These are phyloP conservation scores for Xanthoconium stramineum DNA, from an alignment of 768 basidiomycete genomes.

Conservation along the genomic window DNA sequence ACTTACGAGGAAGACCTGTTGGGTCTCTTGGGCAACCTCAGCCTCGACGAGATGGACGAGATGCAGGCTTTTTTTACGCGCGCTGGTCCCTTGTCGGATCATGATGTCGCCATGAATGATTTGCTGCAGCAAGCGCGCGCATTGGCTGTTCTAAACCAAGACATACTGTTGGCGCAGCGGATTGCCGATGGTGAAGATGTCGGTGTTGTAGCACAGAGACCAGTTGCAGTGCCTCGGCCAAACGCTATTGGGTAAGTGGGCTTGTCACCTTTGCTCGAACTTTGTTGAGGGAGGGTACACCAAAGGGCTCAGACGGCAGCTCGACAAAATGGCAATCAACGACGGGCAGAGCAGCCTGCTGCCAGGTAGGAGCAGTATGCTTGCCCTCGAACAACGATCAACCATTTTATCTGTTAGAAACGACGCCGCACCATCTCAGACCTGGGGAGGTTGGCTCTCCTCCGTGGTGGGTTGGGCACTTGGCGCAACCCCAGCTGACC, in stretches of 20 bases:
- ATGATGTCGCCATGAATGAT: conserved; percentile 24
- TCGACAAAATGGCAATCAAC: background rate
- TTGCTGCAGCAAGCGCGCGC: conserved; percentile 23
- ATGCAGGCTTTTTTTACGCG: conserved; percentile 8
- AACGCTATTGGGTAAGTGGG: background rate
- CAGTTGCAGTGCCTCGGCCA: background rate
- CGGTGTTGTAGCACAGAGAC: background rate
- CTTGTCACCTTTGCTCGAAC: background rate
- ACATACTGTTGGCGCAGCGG: conserved; percentile 19
- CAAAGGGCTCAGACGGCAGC: conserved; percentile 1
- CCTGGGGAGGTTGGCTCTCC: conserved; percentile 22
- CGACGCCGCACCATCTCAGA: background rate
- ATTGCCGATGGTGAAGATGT: conserved; percentile 13
- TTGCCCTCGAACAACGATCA: background rate
- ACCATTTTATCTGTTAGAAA: conserved; percentile 1
- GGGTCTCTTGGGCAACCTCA: conserved; percentile 19
- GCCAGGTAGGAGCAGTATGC: conserved; percentile 7
- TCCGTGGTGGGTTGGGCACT: conserved; percentile 7
- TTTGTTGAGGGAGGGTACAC: background rate
- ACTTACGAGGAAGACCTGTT: conserved; percentile 27
- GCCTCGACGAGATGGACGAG: conserved; percentile 18
- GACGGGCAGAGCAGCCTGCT: background rate
- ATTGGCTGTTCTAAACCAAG: conserved; percentile 16
- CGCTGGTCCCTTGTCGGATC: conserved; percentile 18
- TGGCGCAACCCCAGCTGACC: background rate